Evolutionary conservation across 805 yeast species (phyloP), one percentile per base, ranked within the genome.

Genomic region (Cyberlindnera japonica): DNA sequence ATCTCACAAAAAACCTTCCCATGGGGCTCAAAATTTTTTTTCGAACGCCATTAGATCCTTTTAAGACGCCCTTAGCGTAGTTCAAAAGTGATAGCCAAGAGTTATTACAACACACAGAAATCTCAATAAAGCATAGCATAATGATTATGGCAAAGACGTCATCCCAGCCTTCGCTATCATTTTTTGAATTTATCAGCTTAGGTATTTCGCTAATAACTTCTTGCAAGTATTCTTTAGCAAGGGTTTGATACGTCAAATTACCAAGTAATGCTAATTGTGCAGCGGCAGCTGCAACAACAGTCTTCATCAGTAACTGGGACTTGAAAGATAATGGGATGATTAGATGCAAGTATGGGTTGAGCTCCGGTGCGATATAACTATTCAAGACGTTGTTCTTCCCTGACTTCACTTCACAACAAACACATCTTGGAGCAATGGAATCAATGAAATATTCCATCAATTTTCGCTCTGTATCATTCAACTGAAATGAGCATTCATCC

Each of bases 81-180:
- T 62, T 60, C 22, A 65, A 45, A 41, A 67, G 63, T 7, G 58
- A 39, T 8, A 67, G 41, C 74, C 74, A 69, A 4, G 63, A 58
- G 37, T 52, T 49, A 26, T 60, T 67, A 47, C 74, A 67, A 45
- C 62, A 59, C 3, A 64, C 63, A 1, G 70, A 59, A n/a, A 69
- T 69, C 37, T 69, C 72, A 8, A 62, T 58, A 29, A 66, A 65
- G 37, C 72, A 68, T 3, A 69, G 50, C 64, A 67, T 59, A 11
- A 68, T 40, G 18, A 67, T 54, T 9, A 69, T 63, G 1, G 68
- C 68, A 30, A 68, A 54, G 7, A 66, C 61, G 28, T 65, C 71
- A 44, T 67, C 72, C 71, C 72, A 67, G 27, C 61, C 58, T 14
- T 53, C 52, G 3, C 55, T 43, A 1, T 44, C 47, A 6, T 15